A percentile compares a stretch with the other conserved stretches of the same genome.
Evolutionary conservation across 306 rosid genomes (phyloP).

Genomic region (Hylodesmum podocarpum): DNA sequence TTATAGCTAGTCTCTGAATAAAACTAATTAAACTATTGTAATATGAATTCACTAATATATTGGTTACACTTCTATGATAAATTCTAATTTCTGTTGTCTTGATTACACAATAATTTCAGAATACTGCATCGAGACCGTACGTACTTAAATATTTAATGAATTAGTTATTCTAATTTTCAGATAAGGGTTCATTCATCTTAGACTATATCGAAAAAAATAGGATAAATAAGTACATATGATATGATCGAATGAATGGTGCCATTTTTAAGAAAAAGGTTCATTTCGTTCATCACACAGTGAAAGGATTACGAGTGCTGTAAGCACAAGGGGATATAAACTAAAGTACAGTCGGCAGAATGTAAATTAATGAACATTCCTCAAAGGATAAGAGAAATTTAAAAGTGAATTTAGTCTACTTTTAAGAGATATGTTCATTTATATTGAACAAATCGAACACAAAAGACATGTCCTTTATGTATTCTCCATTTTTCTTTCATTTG

Average conservation of each 20-base stretch:
- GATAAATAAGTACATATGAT: constrained; percentile 6
- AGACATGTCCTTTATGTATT: not conserved
- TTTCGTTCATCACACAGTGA: not conserved
- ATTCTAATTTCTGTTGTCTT: not conserved
- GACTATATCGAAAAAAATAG: constrained; percentile 14
- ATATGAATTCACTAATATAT: not conserved
- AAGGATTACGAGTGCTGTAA: not conserved
- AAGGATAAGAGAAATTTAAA: not conserved
- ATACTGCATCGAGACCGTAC: not conserved
- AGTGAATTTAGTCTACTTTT: not conserved
- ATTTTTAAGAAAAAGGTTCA: not conserved
- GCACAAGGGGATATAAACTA: not conserved
- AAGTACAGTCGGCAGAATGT: not conserved
- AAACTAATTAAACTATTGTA: not conserved
- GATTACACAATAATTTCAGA: not conserved
- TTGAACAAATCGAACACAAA: not conserved
- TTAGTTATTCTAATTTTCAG: not conserved
- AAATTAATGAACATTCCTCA: not conserved
- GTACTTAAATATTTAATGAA: not conserved
- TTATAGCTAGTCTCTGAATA: not conserved
- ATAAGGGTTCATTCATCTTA: constrained; percentile 12
- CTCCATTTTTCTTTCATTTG: too few species aligned
- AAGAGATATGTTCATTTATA: not conserved
- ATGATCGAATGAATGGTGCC: not conserved
- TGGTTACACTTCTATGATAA: not conserved